These are phyloP conservation scores for Gelatoporia subvermispora DNA, from an alignment of 768 basidiomycete genomes.

Conservation along the genomic window DNA sequence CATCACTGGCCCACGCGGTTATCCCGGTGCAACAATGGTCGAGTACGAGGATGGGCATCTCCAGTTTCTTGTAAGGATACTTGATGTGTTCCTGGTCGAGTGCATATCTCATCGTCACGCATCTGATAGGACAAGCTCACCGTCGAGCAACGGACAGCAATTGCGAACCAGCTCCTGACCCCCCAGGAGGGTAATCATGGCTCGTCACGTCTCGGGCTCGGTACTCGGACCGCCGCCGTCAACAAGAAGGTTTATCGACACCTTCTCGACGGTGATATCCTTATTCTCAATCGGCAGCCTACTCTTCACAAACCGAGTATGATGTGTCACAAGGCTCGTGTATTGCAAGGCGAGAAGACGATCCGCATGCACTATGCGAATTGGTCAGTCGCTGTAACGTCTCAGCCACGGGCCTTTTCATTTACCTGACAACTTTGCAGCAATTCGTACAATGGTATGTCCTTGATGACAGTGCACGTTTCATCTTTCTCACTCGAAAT, in stretches of 20 bases:
- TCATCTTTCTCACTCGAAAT: not conserved
- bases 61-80: slow-evolving; percentile 63
- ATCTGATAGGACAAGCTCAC: slow-evolving; percentile 72
- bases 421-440: slow-evolving; percentile 33
- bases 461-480: not conserved
- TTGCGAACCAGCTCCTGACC: slow-evolving; percentile 92
- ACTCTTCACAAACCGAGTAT: slow-evolving; percentile 99
- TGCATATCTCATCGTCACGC: too few species aligned
- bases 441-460: slow-evolving; percentile 93
- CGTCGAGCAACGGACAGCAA: slow-evolving; percentile 86
- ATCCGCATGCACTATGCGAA: slow-evolving; percentile 99
- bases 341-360: slow-evolving; percentile 94
- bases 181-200: slow-evolving; percentile 72
- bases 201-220: slow-evolving; percentile 45
- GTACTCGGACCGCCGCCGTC: slow-evolving; percentile 71
- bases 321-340: slow-evolving; percentile 95
- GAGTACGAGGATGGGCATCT: slow-evolving; percentile 93
- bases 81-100: not conserved
- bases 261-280: slow-evolving; percentile 87
- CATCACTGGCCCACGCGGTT: slow-evolving; percentile 80
- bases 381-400: slow-evolving; percentile 56
- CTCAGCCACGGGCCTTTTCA: too few species aligned
- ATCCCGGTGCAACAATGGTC: slow-evolving; percentile 92
- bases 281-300: slow-evolving; percentile 96
- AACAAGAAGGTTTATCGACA: slow-evolving; percentile 99